phyloP scores from a whole-genome alignment of 2,329 filamentous ascomycete species.

The Alternaria tenuissima region DNA sequence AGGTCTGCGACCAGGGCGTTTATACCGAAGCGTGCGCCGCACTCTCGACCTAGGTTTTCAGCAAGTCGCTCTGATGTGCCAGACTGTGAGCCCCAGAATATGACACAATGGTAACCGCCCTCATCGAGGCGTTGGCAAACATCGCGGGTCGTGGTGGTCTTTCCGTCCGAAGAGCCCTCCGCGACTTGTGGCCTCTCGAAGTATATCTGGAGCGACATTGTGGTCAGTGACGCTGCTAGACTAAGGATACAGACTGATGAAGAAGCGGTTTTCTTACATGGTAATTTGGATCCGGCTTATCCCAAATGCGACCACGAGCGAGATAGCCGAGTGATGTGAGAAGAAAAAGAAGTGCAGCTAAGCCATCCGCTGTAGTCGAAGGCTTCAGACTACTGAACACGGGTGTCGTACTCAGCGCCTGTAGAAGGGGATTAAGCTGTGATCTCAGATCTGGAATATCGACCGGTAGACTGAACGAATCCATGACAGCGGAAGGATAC shows the following conservation, averaged over 20 bases:
- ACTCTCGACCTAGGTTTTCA: slow-evolving; percentile 52
- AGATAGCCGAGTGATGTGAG: slow-evolving; percentile 53
- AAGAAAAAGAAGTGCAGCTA: slow-evolving; percentile 49
- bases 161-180: slow-evolving; percentile 34
- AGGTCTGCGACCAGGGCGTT: slow-evolving; percentile 55
- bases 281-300: slow-evolving; percentile 60
- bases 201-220: slow-evolving; percentile 38
- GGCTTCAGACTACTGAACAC: slow-evolving; percentile 35
- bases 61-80: slow-evolving; percentile 58
- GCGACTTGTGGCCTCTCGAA: slow-evolving; percentile 60
- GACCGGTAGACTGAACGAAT: slow-evolving; percentile 20
- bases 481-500: slow-evolving; percentile 17
- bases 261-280: slow-evolving; percentile 31
- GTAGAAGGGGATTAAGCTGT: slow-evolving; percentile 23
- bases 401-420: slow-evolving; percentile 16
- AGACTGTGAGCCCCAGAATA: slow-evolving; percentile 61
- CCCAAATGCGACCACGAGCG: slow-evolving; percentile 55
- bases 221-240: background rate
- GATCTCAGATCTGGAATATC: slow-evolving; percentile 23
- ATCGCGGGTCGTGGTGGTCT: slow-evolving; percentile 51
- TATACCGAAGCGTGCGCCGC: slow-evolving; percentile 52
- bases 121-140: slow-evolving; percentile 57
- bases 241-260: background rate
- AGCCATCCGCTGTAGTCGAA: slow-evolving; percentile 49
- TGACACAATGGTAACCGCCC: slow-evolving; percentile 44